These are phyloP conservation scores for Globisporangium heterothallicum DNA, from an alignment of 352 stramenopile genomes.

Conservation along the genomic window DNA sequence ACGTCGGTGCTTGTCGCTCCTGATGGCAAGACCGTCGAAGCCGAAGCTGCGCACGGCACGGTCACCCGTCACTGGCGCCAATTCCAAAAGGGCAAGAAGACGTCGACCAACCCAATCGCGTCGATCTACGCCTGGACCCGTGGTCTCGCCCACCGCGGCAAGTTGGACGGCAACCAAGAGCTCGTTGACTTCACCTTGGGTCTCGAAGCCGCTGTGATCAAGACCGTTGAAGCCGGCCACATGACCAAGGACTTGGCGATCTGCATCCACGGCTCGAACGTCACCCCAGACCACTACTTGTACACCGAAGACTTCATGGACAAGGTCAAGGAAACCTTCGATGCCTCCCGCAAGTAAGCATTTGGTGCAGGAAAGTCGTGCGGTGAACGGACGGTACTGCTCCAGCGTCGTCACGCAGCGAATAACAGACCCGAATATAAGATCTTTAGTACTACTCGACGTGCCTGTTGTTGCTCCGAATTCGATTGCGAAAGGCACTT, in stretches of 20 bases:
- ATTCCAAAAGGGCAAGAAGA: constrained; percentile 79
- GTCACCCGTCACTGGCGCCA: constrained; percentile 81
- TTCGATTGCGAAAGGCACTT: too few relatives aligned
- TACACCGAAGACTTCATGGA: constrained; percentile 82
- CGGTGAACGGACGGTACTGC: too few relatives aligned
- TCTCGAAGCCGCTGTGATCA: constrained; percentile 64
- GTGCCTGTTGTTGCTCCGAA: too few relatives aligned
- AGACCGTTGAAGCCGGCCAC: constrained; percentile 68
- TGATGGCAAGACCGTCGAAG: constrained; percentile 80
- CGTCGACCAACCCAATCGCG: constrained; percentile 75
- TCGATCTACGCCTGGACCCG: constrained; percentile 81
- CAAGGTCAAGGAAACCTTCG: constrained; percentile 78
- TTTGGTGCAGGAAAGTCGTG: too few relatives aligned
- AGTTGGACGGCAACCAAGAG: constrained; percentile 72
- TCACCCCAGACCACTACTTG: constrained; percentile 44
- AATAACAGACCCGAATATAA: too few relatives aligned
- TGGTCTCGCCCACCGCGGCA: constrained; percentile 60
- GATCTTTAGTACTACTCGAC: too few relatives aligned
- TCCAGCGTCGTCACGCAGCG: too few relatives aligned
- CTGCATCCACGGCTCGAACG: constrained; percentile 58
- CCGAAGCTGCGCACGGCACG: constrained; percentile 78
- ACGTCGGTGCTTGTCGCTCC: constrained; percentile 64
- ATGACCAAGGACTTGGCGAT: constrained; percentile 86
- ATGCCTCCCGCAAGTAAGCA: constrained; percentile 43
- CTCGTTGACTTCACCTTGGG: constrained; percentile 52